phyloP scores from a whole-genome alignment of 192 early-diverging fungal species.

The Ramicandelaber brevisporus region DNA sequence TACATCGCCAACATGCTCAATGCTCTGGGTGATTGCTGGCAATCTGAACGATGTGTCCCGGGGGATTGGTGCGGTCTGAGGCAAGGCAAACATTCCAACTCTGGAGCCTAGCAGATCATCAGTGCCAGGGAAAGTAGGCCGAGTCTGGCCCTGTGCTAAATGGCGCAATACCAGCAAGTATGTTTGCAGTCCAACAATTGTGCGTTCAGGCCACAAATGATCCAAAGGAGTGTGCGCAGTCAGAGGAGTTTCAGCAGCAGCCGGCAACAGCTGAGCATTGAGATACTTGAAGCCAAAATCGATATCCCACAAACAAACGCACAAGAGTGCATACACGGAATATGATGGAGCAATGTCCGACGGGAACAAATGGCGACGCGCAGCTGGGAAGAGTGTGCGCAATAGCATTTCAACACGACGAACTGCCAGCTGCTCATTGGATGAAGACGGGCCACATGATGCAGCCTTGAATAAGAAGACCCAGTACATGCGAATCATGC shows the following conservation, averaged over 20 bases:
- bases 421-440: slow-evolving; percentile 28
- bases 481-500: slow-evolving; percentile 67
- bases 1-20: too few relatives aligned
- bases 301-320: too few relatives aligned
- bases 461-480: slow-evolving; percentile 81
- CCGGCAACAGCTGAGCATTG: too few relatives aligned
- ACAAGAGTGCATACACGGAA: too few relatives aligned
- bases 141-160: slow-evolving; percentile 23
- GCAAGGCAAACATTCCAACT: slow-evolving; percentile 4
- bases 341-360: slow-evolving; percentile 28
- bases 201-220: slow-evolving; percentile 33
- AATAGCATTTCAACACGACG: slow-evolving; percentile 17
- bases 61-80: too few relatives aligned
- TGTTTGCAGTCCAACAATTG: slow-evolving; percentile 44
- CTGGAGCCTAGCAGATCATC: slow-evolving; percentile 11
- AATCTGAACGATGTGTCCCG: too few relatives aligned
- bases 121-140: slow-evolving; percentile 19
- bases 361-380: too few relatives aligned
- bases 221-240: slow-evolving; percentile 18
- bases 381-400: slow-evolving; percentile 18
- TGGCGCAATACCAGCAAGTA: slow-evolving; percentile 50
- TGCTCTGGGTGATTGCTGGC: too few relatives aligned
- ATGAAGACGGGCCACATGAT: too few relatives aligned
- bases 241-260: too few relatives aligned
- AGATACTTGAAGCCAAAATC: too few relatives aligned